phyloP scores from a whole-genome alignment of 2,329 filamentous ascomycete species.

The Chaetomium sp. region DNA sequence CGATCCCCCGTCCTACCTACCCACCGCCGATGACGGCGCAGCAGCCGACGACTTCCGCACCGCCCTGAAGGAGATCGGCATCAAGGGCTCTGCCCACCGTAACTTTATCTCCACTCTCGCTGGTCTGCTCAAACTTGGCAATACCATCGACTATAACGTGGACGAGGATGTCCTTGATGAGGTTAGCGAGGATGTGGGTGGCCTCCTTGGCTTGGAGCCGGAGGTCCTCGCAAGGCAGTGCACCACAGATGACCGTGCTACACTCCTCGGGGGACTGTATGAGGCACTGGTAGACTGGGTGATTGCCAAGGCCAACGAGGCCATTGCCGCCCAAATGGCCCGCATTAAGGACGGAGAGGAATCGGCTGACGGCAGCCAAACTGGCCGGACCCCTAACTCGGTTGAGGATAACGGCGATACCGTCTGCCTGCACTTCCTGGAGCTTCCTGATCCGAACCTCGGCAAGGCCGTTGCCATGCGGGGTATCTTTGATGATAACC shows the following conservation, averaged over 20 bases:
- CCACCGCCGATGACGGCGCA: conserved; percentile 86
- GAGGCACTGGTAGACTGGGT: conserved; percentile 95
- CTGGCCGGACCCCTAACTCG: conserved; percentile 53
- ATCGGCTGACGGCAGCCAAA: conserved; percentile 55
- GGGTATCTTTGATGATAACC: conserved; percentile 84
- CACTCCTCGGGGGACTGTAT: conserved; percentile 80
- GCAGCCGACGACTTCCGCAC: conserved; percentile 88
- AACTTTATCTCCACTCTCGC: conserved; percentile 81
- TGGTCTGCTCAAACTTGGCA: conserved; percentile 83
- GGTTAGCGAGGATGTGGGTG: conserved; percentile 83
- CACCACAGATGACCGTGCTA: conserved; percentile 75
- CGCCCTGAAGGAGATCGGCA: conserved; percentile 83
- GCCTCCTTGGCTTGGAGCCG: conserved; percentile 78
- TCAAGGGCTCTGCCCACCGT: conserved; percentile 77
- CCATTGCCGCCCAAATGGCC: conserved; percentile 71
- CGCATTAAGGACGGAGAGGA: conserved; percentile 60
- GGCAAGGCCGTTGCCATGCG: conserved; percentile 86
- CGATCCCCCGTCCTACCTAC: conserved; percentile 77
- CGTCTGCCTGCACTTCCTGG: conserved; percentile 81
- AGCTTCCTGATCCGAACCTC: conserved; percentile 71
- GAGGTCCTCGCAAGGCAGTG: conserved; percentile 73
- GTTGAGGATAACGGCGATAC: conserved; percentile 72
- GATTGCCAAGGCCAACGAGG: conserved; percentile 76
- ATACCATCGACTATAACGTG: conserved; percentile 76
- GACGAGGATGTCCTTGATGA: conserved; percentile 81